Conservation (phyloP, 345 rosid genomes). For the Rubroshorea leprosula region DNA sequence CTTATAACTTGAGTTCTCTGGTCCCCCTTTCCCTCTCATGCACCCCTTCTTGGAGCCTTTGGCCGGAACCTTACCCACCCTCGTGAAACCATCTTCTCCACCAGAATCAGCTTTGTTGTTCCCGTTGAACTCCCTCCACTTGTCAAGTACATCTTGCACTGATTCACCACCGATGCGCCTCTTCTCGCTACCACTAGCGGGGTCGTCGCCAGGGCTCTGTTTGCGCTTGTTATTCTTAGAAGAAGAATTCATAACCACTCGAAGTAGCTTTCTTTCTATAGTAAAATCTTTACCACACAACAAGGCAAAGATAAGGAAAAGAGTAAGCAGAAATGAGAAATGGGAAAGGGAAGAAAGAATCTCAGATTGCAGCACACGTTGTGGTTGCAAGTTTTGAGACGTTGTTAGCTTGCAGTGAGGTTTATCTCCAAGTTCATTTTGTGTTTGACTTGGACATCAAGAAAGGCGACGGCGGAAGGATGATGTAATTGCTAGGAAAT, state of each 20-base stretch:
- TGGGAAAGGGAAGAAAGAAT: no score
- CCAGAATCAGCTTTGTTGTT: no score
- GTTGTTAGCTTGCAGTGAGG: no score
- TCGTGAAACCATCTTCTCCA: not conserved
- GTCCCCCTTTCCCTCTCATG: conserved; percentile 85
- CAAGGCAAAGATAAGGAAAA: no score
- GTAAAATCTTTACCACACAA: no score
- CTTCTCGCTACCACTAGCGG: no score
- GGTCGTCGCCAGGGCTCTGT: not conserved
- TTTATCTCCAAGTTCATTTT: no score
- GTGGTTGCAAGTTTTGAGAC: no score
- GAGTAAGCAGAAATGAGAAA: no score
- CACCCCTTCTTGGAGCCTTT: conserved; percentile 80
- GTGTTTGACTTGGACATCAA: not conserved
- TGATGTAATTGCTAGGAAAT: not conserved
- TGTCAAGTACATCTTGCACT: conserved; percentile 44
- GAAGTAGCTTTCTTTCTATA: no score
- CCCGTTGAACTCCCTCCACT: conserved; percentile 44
- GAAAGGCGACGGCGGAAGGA: not conserved
- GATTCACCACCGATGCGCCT: conserved; percentile 34
- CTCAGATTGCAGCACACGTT: no score
- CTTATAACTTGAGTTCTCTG: conserved; percentile 52
- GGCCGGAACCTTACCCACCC: conserved; percentile 29
- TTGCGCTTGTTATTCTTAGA: not conserved
- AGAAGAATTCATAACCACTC: no score